Base-by-base conservation (phyloP, 1,284 basidiomycete genomes). In the Marasmius sp. region DNA sequence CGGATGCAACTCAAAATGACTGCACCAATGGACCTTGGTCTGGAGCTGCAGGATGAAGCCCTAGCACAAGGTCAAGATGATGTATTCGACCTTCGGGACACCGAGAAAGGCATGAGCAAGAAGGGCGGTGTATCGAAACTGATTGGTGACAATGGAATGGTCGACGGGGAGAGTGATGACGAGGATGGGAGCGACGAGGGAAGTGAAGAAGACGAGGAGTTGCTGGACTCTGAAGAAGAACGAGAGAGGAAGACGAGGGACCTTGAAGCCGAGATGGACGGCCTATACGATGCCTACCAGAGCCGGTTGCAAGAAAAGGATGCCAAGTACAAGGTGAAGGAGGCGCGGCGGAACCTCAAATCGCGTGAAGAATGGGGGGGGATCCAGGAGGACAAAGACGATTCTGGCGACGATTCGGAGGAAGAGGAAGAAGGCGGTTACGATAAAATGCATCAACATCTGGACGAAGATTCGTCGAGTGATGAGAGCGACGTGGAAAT, bases 1-100 rank as follows among this genome's bases (percentile, higher is more conserved):
- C 92, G 96, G 65, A 93, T 99, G 85, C 97, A 99, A 74, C 84
- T 99, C 52, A 91, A 94, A 71, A 99, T 99, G 97, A 95, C 92
- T 7, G 95, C 95, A 8, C 97, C 95, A 27, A 79, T 96, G 70
- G 95, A 99, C 65, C 95, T 98, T 66, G 97, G 96, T 74, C 79
- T 98, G 69, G 95, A 98, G 69, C 89, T 92, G 69, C 81, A 80
- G 49, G 94, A 97, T 70, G 77, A 85, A 12, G 83, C 88, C 10
- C 80, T 97, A 8, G 82, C 80, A 18, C 66, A 80, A 43, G 91
- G 89, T 6, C 88, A 91, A 68, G 90, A 91, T 20, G 94, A 97
- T 69, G 80, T 97, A 47, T 97, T 97, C 69, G 93, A 96, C 70
- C 82, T 97, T 38, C 85, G 81, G 52, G 80, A 84, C 50, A 85